phyloP scores from a whole-genome alignment of 148 eudicot genomes.

The Spergularia marina region DNA sequence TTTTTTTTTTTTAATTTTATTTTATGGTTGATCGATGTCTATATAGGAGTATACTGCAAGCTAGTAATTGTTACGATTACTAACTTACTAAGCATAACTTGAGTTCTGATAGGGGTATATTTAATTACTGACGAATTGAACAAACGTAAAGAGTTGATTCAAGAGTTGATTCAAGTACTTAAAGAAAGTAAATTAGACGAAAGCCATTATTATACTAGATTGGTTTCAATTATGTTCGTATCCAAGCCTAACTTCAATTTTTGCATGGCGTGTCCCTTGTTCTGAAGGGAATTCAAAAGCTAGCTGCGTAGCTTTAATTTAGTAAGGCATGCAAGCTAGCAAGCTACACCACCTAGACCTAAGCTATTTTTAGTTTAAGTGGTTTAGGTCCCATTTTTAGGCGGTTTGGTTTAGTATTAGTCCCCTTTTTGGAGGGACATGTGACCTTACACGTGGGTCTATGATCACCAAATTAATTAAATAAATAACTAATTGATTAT shows the following conservation, averaged over 20 bases:
- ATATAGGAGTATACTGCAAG: neutral
- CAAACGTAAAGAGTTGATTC: too few relatives aligned
- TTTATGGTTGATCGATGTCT: too few relatives aligned
- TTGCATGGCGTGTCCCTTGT: constrained; percentile 12
- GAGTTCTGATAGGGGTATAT: too few relatives aligned
- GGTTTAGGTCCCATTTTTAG: neutral
- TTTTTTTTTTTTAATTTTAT: too few relatives aligned
- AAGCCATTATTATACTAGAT: neutral
- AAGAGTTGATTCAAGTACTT: too few relatives aligned
- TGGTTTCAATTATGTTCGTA: neutral
- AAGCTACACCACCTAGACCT: too few relatives aligned
- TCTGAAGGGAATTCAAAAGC: neutral
- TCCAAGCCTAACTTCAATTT: neutral
- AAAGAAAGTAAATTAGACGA: too few relatives aligned
- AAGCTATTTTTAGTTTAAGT: too few relatives aligned
- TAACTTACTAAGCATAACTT: neutral
- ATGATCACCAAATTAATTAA: neutral
- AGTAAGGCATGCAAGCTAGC: constrained; percentile 7
- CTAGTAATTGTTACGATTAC: neutral
- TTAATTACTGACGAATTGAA: too few relatives aligned
- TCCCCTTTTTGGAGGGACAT: neutral
- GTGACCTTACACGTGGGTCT: neutral
- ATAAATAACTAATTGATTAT: neutral
- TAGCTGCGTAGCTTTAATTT: neutral
- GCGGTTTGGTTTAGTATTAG: neutral